Base-by-base conservation (phyloP, 768 basidiomycete genomes). In the Clavaria fumosa region DNA sequence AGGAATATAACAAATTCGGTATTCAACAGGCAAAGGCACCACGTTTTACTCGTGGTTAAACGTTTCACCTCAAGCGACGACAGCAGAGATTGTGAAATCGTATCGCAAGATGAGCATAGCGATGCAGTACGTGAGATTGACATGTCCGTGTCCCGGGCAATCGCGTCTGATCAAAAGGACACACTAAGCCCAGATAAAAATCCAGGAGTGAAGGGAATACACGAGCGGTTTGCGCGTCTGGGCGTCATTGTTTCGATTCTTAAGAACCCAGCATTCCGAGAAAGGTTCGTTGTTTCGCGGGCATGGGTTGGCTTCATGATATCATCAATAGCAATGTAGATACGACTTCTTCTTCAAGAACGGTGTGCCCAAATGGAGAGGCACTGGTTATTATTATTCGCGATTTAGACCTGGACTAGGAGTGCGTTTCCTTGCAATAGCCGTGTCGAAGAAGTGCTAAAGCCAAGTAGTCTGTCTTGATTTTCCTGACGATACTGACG, bases 341-440 rank as follows among this genome's bases (percentile, higher is more conserved):
- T 86, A 86, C 45, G 82, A 86, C 55, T 84, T 84, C 56, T 99
- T 97, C 69, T 84, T 83, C 66, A 90, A 93, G 59, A 96, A 96
- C 44, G 93, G 93, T 15, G 89, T 99, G 3, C 93, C 93, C 0
- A 83, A 70, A 53, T 99, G 93, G 93, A 69, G 91, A 45, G 93
- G 90, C 11, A 89, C 85, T 22, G 85, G 88, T 31, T 96, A 97
- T 59, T 96, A 96, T 57, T 99, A 97, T 57, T 75, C 85, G 21
- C 77, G 95, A 37, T 99, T 83, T 67, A 71, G 93, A 21, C 93
- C 93, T n/a, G 88, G 90, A 18, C 66, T 97, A 43, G 73, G 73
- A 42, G 82, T 82, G 48, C 45, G 72, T 53, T 14, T 22, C 20
- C 44, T 39, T 26, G 43, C 24, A 28, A n/a, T n/a, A n/a, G 15